phyloP scores from a whole-genome alignment of 2,329 filamentous ascomycete species.

The Claviceps pusilla region DNA sequence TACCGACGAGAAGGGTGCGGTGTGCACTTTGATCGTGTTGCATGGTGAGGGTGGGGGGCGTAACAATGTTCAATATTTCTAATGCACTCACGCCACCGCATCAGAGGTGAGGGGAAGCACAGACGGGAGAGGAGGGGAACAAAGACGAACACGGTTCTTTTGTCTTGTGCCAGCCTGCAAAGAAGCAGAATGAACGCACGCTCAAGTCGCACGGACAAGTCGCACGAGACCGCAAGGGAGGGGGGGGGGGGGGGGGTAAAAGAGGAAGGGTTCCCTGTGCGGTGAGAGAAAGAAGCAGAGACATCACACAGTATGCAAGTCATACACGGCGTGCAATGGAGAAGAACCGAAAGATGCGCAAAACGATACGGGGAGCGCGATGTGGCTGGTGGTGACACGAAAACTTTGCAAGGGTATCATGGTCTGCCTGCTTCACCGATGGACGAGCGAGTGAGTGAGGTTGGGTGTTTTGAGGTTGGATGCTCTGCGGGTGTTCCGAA shows the following conservation, averaged over 20 bases:
- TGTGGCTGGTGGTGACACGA: background rate
- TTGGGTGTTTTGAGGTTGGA: background rate
- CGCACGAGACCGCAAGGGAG: no score
- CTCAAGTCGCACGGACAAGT: background rate
- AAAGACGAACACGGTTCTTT: background rate
- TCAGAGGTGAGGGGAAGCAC: background rate
- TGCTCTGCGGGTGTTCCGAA: no score
- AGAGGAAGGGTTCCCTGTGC: background rate
- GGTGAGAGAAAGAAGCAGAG: background rate
- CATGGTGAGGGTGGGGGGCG: background rate
- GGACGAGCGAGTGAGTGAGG: background rate
- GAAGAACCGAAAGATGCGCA: no score
- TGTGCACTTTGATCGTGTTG: background rate
- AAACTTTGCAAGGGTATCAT: background rate
- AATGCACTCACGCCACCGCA: background rate
- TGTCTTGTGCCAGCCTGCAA: constrained; percentile 5
- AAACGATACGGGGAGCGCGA: background rate
- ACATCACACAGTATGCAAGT: background rate
- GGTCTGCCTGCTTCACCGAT: background rate
- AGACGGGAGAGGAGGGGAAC: no score
- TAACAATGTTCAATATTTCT: background rate
- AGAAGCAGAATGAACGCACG: background rate
- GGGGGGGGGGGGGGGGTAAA: no score
- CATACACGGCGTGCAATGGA: no score
- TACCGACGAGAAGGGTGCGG: background rate